These are phyloP conservation scores for Fonsecaea multimorphosa DNA, from an alignment of 2,329 filamentous ascomycete genomes.

Conservation along the genomic window DNA sequence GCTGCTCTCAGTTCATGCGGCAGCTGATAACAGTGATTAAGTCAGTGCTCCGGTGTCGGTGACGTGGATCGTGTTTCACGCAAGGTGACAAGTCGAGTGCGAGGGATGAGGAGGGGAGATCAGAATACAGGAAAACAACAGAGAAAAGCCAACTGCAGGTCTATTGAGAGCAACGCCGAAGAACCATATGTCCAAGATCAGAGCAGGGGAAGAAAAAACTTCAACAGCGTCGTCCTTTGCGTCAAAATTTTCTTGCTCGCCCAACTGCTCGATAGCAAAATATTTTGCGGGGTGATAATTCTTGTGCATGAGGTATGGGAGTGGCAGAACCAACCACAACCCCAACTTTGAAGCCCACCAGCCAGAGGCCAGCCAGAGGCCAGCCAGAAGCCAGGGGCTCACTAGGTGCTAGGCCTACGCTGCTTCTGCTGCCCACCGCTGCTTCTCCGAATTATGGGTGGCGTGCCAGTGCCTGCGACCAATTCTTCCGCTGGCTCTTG, in stretches of 20 bases:
- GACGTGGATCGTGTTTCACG: slow-evolving; percentile 7
- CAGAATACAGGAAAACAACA: slow-evolving; percentile 7
- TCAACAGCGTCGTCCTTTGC: slow-evolving; percentile 18
- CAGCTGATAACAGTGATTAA: slow-evolving; percentile 30
- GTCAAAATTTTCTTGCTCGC: slow-evolving; percentile 34
- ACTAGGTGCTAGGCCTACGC: no score
- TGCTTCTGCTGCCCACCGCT: slow-evolving; percentile 4
- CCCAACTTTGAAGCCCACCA: slow-evolving; percentile 15
- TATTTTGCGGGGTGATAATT: slow-evolving; percentile 31
- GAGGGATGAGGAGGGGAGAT: slow-evolving; percentile 9
- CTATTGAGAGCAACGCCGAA: slow-evolving; percentile 20
- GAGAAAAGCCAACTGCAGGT: slow-evolving; percentile 12
- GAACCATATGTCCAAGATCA: slow-evolving; percentile 12
- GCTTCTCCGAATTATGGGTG: slow-evolving; percentile 24
- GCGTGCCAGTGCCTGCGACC: slow-evolving; percentile 8
- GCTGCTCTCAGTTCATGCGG: slow-evolving; percentile 37
- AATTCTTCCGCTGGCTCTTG: neutral
- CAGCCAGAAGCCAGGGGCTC: no score
- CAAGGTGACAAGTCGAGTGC: neutral
- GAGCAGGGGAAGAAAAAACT: slow-evolving; percentile 16
- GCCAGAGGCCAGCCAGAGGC: slow-evolving; percentile 14
- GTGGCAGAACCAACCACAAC: slow-evolving; percentile 19
- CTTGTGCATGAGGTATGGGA: slow-evolving; percentile 13
- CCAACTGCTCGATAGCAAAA: slow-evolving; percentile 23
- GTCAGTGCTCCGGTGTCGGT: slow-evolving; percentile 2